Percentiles rank a stretch among this genome's conserved stretches.
phyloP scores from a whole-genome alignment of 2,329 filamentous ascomycete genomes.

The Metarhizium anisopliae region DNA sequence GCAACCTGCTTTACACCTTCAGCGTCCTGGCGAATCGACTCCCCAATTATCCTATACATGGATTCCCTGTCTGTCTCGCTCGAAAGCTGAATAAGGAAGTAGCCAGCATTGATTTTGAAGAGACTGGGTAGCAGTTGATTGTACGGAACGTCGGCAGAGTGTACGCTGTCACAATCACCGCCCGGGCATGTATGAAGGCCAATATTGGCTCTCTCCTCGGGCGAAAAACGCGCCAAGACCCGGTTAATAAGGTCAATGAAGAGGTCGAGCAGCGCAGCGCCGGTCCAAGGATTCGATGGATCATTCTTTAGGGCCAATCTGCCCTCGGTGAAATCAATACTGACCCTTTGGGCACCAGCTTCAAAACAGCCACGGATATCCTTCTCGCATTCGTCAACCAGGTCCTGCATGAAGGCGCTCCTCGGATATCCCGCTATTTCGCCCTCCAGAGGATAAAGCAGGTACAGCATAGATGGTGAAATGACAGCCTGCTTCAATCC shows the following conservation, averaged over 20 bases:
- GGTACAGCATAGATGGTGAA: slow-evolving; percentile 7
- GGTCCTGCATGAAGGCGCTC: slow-evolving; percentile 5
- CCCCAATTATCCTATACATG: slow-evolving; percentile 6
- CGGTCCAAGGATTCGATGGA: slow-evolving; percentile 5
- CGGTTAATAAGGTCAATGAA: slow-evolving; percentile 7
- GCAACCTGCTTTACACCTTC: slow-evolving; percentile 9
- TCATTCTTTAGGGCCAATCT: slow-evolving; percentile 7
- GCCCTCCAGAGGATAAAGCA: slow-evolving; percentile 3
- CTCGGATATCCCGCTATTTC: slow-evolving; percentile 8
- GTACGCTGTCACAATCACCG: slow-evolving; percentile 8
- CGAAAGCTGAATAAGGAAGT: slow-evolving; percentile 9
- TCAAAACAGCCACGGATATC: slow-evolving; percentile 9
- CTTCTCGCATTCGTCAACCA: slow-evolving; percentile 8
- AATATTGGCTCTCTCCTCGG: slow-evolving; percentile 7
- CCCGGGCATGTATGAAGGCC: slow-evolving; percentile 10
- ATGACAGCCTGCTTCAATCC: slow-evolving; percentile 9
- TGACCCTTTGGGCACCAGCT: slow-evolving; percentile 7
- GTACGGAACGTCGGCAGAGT: slow-evolving; percentile 8
- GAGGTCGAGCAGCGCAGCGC: slow-evolving; percentile 3
- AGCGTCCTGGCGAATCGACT: slow-evolving; percentile 7
- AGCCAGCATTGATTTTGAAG: slow-evolving; percentile 8
- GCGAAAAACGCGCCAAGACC: slow-evolving; percentile 5
- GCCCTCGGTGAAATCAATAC: slow-evolving; percentile 10
- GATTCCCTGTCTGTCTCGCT: slow-evolving; percentile 6
- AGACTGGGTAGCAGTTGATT: slow-evolving; percentile 3